Conservation (phyloP, 257 asterid genomes). For the Eustoma russellianum region DNA sequence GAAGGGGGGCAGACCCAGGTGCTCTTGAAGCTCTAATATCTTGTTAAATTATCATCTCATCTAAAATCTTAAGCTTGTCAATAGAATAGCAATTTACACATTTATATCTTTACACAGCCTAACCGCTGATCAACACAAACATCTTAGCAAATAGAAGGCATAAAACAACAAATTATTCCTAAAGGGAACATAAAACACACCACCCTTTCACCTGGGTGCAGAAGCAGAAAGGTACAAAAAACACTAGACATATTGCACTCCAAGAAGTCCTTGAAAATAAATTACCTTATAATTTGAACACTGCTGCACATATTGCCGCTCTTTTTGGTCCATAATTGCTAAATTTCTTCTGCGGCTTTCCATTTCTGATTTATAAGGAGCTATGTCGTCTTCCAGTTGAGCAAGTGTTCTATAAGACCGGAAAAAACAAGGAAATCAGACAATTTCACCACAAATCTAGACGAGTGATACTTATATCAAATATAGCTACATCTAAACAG, state of each 20-base stretch:
- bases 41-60: no score
- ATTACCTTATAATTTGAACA: constrained; percentile 79
- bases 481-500: background rate
- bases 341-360: constrained; percentile 83
- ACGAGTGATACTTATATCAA: background rate
- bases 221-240: background rate
- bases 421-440: constrained; percentile 7
- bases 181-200: background rate
- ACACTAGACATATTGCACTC: background rate
- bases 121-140: no score
- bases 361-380: constrained; percentile 92
- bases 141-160: no score
- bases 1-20: no score
- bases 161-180: background rate
- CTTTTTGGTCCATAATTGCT: constrained; percentile 85
- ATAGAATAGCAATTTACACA: no score
- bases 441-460: constrained; percentile 9
- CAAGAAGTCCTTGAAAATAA: background rate
- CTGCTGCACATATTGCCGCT: constrained; percentile 85
- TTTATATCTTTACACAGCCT: no score
- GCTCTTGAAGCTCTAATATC: no score
- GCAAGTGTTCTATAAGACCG: constrained; percentile 54
- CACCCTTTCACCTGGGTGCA: background rate
- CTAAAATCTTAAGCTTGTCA: no score
- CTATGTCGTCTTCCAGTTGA: constrained; percentile 81